These are phyloP conservation scores for Cadophora sp. DNA, from an alignment of 2,329 filamentous ascomycete genomes.

Conservation along the genomic window DNA sequence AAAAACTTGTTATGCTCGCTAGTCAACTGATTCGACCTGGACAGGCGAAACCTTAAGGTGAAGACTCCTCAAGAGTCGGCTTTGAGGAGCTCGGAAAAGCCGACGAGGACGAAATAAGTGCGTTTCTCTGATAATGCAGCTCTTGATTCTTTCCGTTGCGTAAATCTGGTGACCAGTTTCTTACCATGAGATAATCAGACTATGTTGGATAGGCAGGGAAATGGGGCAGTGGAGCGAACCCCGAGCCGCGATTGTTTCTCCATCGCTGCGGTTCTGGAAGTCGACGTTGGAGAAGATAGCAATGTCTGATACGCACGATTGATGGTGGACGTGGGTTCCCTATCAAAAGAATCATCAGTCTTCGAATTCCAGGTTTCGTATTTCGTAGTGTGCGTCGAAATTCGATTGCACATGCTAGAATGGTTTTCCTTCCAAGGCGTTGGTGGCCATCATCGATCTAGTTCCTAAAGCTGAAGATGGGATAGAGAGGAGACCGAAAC, in stretches of 20 bases:
- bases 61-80: not conserved
- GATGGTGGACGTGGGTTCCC: not conserved
- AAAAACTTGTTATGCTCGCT: no score
- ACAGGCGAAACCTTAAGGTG: no score
- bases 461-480: not conserved
- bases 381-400: not conserved
- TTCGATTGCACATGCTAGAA: not conserved
- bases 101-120: not conserved
- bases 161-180: not conserved
- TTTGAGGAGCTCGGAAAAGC: not conserved
- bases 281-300: not conserved
- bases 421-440: not conserved
- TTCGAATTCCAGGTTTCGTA: not conserved
- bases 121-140: not conserved
- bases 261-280: not conserved
- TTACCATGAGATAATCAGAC: not conserved
- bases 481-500: not conserved
- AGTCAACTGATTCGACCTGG: no score
- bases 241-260: not conserved
- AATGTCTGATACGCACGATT: not conserved
- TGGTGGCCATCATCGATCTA: not conserved
- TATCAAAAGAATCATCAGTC: no score
- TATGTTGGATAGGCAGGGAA: not conserved
- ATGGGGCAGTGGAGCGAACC: not conserved
- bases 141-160: not conserved